These are phyloP conservation scores for Termitomyces sp. DNA, from an alignment of 1,284 basidiomycete species.

Conservation along the genomic window DNA sequence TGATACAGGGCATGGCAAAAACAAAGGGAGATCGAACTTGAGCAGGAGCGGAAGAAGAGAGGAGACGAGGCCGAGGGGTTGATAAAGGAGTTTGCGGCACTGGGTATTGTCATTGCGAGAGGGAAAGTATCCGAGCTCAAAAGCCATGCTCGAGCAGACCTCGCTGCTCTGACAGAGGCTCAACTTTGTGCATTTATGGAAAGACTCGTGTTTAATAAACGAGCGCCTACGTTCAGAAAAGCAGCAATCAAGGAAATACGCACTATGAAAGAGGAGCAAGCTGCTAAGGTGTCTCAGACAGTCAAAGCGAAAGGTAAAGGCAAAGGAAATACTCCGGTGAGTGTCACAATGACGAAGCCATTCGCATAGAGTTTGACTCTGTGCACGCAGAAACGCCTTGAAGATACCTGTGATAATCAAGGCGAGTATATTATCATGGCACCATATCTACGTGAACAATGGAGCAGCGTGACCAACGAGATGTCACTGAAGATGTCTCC, in stretches of 20 bases:
- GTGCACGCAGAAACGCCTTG: conserved; percentile 6
- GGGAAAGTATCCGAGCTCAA: background rate
- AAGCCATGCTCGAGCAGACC: background rate
- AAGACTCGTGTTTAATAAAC: conserved; percentile 7
- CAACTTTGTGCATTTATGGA: conserved; percentile 3
- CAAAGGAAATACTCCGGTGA: background rate
- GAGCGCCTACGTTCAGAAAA: background rate
- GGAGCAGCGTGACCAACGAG: conserved; percentile 7
- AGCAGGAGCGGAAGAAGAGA: background rate
- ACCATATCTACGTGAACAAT: conserved; percentile 19
- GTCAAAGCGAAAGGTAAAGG: background rate
- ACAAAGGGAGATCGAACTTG: background rate
- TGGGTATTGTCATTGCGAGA: conserved; percentile 1
- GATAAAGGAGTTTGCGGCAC: conserved; percentile 7
- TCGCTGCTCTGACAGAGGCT: background rate
- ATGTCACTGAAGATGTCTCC: conserved; percentile 18
- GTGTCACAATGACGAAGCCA: background rate
- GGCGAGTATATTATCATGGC: conserved; percentile 19
- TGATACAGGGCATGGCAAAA: background rate
- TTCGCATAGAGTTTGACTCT: background rate
- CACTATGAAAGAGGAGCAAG: background rate
- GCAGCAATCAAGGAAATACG: conserved; percentile 3
- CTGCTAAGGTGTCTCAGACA: background rate
- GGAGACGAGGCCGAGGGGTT: conserved; percentile 1
- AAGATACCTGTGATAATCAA: conserved; percentile 4